Evolutionary conservation across 1,284 basidiomycete genomes (phyloP), one percentile per base, ranked within the genome.

Genomic region (Puccinia brachypodii): DNA sequence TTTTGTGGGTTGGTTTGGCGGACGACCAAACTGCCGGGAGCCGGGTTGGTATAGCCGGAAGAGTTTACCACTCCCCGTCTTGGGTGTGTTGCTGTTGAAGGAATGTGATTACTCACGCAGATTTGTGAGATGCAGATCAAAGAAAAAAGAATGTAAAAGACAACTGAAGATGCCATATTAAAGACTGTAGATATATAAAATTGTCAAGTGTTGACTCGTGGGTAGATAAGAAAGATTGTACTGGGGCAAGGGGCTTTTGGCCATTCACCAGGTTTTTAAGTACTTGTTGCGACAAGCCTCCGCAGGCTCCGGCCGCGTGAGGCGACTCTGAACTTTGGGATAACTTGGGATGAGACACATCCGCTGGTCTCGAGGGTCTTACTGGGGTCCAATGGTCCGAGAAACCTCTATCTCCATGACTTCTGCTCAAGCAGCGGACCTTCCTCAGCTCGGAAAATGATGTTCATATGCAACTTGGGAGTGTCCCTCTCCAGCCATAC

Each of bases 71-170:
- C 16, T 1, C 62, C 36, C 40, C 62, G 33, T 22, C 40, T 64
- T 6, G 31, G 28, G 33, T 64, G 62, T 16, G 16, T 14, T 3
- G 19, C 19, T 64, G 33, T 14, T 64, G 19, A 64, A 64, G 62
- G 62, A 64, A 64, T 40, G 62, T 64, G n/a, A 64, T 36, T 64
- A 11, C 36, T 40, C 33, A 64, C 36, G 36, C 62, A 64, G 19
- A 64, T 38, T 3, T 64, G 62, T 22, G 62, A 38, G 14, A 40
- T 36, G 36, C 6, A 64, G 38, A 40, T 36, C 8, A 64, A 11
- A 38, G 62, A 64, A 64, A 64, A 64, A 64, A 64, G 62, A 64
- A 64, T 19, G 62, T 64, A 64, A 36, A 64, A 16, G 62, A 19
- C 19, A 64, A 64, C 19, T 36, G 62, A 13, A 64, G 62, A 19